Percentiles rank a stretch among this genome's conserved stretches.
These are phyloP conservation scores for Bruguiera parviflora DNA, from an alignment of 345 rosid genomes.

Conservation along the genomic window DNA sequence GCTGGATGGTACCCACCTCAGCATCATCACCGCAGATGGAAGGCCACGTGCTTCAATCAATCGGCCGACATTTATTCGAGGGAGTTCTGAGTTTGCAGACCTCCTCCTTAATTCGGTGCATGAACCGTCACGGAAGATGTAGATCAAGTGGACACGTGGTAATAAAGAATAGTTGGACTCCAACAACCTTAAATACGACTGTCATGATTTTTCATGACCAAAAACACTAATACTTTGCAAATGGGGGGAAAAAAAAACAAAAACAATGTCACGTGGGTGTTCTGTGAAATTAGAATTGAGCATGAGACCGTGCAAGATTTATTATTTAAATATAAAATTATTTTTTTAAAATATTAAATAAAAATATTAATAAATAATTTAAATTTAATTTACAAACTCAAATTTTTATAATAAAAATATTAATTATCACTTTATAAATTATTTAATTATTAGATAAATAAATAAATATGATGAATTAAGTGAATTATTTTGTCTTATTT, in stretches of 20 bases:
- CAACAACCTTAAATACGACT: slow-evolving; percentile 6
- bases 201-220: background rate
- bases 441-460: no score
- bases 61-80: slow-evolving; percentile 39
- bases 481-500: no score
- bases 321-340: no score
- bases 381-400: no score
- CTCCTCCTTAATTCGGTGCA: slow-evolving; percentile 26
- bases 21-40: slow-evolving; percentile 17
- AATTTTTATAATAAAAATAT: no score
- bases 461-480: no score
- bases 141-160: slow-evolving; percentile 27
- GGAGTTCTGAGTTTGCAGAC: background rate
- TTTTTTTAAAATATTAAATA: no score
- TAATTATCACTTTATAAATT: no score
- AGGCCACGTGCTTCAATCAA: slow-evolving; percentile 38
- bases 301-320: no score
- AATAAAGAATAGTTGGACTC: background rate
- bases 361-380: no score
- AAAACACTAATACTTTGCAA: background rate
- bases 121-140: slow-evolving; percentile 40
- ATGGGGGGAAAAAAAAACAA: background rate
- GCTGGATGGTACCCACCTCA: slow-evolving; percentile 25
- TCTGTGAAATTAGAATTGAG: slow-evolving; percentile 33
- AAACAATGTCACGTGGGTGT: slow-evolving; percentile 14